These are phyloP conservation scores for Naganishia sp. DNA, from an alignment of 1,284 basidiomycete species.

Conservation along the genomic window DNA sequence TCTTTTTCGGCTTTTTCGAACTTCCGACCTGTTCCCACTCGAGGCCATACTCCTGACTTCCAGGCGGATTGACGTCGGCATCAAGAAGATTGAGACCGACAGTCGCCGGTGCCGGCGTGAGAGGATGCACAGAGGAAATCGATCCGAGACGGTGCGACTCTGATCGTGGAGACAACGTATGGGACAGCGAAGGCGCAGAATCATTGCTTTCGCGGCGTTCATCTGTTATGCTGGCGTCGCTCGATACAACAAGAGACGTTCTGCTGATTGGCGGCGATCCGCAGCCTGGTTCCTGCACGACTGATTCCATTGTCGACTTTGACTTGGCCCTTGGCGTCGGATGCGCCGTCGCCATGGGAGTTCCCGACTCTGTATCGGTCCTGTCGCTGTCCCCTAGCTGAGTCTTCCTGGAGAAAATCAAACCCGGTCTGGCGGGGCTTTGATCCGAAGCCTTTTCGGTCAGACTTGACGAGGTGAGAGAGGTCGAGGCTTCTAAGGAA, in stretches of 20 bases:
- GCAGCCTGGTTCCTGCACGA: neutral
- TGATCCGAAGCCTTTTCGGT: neutral
- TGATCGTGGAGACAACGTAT: slow-evolving; percentile 3
- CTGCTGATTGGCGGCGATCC: slow-evolving; percentile 10
- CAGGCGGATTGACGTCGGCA: neutral
- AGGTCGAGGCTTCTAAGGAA: neutral
- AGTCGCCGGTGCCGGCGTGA: neutral
- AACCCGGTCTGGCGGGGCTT: neutral
- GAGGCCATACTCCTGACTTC: neutral
- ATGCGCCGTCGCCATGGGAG: slow-evolving; percentile 17
- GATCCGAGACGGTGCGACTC: neutral
- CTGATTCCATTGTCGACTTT: slow-evolving; percentile 13
- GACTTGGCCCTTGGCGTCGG: slow-evolving; percentile 3
- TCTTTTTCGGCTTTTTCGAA: slow-evolving; percentile 1
- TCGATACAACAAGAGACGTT: neutral
- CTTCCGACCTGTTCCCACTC: slow-evolving; percentile 13
- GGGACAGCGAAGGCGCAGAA: slow-evolving; percentile 11
- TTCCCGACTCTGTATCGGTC: slow-evolving; percentile 6
- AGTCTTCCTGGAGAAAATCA: neutral
- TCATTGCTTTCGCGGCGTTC: neutral
- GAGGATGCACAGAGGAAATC: neutral
- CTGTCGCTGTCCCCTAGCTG: neutral
- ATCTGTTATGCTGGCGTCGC: neutral
- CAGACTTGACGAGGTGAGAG: no score
- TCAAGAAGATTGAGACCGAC: slow-evolving; percentile 9